Base-by-base conservation (phyloP, 352 stramenopile genomes). In the Lagenidium giganteum region DNA sequence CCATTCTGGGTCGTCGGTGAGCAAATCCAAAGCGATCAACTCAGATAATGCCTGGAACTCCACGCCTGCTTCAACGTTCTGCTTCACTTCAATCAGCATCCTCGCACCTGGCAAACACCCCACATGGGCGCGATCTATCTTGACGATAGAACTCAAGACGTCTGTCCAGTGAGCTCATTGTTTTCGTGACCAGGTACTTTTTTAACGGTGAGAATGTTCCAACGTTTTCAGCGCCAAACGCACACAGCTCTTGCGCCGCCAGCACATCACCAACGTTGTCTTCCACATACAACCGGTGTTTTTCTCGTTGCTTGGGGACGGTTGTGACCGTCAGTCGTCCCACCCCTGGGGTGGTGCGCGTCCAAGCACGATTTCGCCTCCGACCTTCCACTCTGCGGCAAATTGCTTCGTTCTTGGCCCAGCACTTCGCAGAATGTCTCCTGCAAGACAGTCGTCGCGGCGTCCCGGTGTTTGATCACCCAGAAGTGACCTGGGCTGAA, bases 211-310 rank as follows among this genome's bases (percentile, higher is more conserved):
- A 61, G 56, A 29, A 60, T 46, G 37, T 60, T 49, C 35, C 23
- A 56, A n/a, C n/a, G n/a, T n/a, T n/a, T n/a, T n/a, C n/a, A n/a
- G n/a, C 47, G 26, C 47, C 24, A 30, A 35, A 14, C 43, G 53
- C 47, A 26, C 47, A 56, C 31, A 56, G 47, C 16, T 53, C 35
- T 24, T 55, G 49, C 40, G 25, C 44, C 38, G 21, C 35, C n/a
- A 60, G 54, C 24, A 36, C 42, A 61, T 59, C 44, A 45, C 56
- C 50, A 28, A 60, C 57, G 38, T 60, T 57, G 43, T 52, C 50
- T 51, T 61, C 31, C 20, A 65, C 17, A 36, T 60, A 65, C 52
- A 13, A 25, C 27, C 36, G 33, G 47, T 65, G 61, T 35, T 35
- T 44, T 20, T 47, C 41, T 33, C 56, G 44, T 36, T 56, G 50